Conservation (phyloP, 768 basidiomycete species). For the Naganishia vaughanmartiniae region DNA sequence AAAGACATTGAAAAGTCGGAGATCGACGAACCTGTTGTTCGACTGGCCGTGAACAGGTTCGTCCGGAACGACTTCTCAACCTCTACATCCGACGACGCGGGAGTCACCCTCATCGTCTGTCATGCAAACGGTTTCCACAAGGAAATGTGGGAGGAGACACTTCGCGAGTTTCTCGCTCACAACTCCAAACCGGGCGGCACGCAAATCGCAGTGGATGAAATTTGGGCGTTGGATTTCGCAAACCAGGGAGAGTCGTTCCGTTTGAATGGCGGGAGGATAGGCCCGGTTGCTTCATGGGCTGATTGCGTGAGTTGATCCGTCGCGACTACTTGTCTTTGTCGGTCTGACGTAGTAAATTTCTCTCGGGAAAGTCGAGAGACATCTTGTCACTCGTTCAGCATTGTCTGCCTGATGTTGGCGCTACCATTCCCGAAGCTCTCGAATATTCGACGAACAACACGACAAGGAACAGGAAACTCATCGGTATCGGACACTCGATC, state of each 20-base stretch:
- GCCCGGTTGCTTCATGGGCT: constrained; percentile 48
- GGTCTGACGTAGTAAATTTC: neutral
- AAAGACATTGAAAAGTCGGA: constrained; percentile 39
- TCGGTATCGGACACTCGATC: constrained; percentile 78
- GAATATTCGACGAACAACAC: neutral
- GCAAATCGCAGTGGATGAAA: constrained; percentile 60
- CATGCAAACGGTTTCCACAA: constrained; percentile 88
- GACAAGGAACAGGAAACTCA: constrained; percentile 48
- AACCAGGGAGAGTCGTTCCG: constrained; percentile 82
- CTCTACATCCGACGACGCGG: constrained; percentile 40
- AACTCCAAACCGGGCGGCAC: constrained; percentile 21
- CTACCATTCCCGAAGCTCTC: neutral
- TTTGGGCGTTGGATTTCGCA: constrained; percentile 79
- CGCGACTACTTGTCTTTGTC: neutral
- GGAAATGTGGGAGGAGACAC: constrained; percentile 79
- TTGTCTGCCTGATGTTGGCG: constrained; percentile 11
- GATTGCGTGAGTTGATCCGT: constrained; percentile 58
- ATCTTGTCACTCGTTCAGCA: constrained; percentile 36
- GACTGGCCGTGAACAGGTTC: constrained; percentile 73
- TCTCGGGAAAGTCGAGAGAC: constrained; percentile 61
- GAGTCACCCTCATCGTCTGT: constrained; percentile 69
- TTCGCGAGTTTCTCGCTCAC: constrained; percentile 52
- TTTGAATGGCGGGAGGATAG: constrained; percentile 62
- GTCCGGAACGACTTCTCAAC: constrained; percentile 48
- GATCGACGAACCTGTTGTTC: constrained; percentile 53